Evolutionary conservation across 2,329 filamentous ascomycete genomes (phyloP).

Genomic region (Aphanocladium album): DNA sequence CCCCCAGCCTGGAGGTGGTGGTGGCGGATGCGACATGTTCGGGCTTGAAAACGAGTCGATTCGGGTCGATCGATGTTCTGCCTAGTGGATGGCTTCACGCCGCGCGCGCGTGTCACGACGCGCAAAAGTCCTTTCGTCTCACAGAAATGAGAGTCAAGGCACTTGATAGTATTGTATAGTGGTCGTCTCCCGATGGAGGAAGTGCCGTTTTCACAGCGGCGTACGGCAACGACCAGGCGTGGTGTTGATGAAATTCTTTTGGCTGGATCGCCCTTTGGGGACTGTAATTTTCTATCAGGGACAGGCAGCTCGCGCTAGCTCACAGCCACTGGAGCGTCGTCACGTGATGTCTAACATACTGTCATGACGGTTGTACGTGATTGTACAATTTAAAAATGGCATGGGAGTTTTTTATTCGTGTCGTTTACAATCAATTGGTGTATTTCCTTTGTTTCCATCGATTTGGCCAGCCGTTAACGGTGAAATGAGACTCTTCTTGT

Average conservation of each 20-base stretch:
- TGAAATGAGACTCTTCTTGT: too few species aligned
- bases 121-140: conserved; percentile 18
- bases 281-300: conserved; percentile 29
- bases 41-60: conserved; percentile 21
- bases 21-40: conserved; percentile 49
- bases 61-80: conserved; percentile 3
- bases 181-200: conserved; percentile 19
- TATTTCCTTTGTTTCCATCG: too few species aligned
- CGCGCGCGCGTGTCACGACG: conserved; percentile 29
- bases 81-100: conserved; percentile 29
- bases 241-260: conserved; percentile 21
- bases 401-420: too few species aligned
- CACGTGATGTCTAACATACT: conserved; percentile 1
- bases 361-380: background rate
- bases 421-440: too few species aligned
- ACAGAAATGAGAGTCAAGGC: background rate
- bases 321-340: background rate
- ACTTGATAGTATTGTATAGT: conserved; percentile 12
- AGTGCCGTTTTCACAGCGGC: conserved; percentile 24
- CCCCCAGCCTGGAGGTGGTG: conserved; percentile 55
- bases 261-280: conserved; percentile 6
- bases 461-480: too few species aligned
- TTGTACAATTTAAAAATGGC: too few species aligned
- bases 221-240: conserved; percentile 26
- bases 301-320: conserved; percentile 10